Evolutionary conservation across 2,329 filamentous ascomycete species (phyloP).

Genomic region (Talaromyces verruculosus): DNA sequence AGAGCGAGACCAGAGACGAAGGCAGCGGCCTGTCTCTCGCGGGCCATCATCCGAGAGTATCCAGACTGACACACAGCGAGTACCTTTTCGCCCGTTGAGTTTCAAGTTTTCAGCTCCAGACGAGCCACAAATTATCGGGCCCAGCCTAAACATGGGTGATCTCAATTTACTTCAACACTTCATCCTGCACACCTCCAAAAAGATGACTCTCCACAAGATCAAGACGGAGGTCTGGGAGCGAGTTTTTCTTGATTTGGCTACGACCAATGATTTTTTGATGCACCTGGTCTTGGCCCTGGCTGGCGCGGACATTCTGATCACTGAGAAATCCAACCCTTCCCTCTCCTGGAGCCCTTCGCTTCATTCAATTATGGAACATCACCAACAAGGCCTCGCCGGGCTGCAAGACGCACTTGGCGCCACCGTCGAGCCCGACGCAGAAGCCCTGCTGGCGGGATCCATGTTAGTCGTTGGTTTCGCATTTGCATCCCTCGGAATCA

Average conservation of each 20-base stretch:
- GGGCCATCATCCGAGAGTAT: not conserved
- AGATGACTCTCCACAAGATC: not conserved
- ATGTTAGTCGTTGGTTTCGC: slow-evolving; percentile 3
- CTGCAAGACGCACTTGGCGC: not conserved
- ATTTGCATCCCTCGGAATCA: slow-evolving; percentile 11
- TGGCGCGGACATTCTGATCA: not conserved
- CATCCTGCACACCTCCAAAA: slow-evolving; percentile 13
- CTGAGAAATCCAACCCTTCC: not conserved
- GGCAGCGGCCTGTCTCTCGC: not conserved
- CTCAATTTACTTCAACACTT: slow-evolving; percentile 7
- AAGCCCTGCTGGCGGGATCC: slow-evolving; percentile 2
- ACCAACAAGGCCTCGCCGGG: slow-evolving; percentile 3
- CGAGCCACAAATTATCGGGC: not conserved
- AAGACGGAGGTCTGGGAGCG: slow-evolving; percentile 16
- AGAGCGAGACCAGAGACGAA: not conserved
- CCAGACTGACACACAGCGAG: not conserved
- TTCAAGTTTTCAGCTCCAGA: not conserved
- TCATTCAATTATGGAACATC: slow-evolving; percentile 9
- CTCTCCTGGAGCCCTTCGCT: not conserved
- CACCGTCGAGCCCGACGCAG: not conserved
- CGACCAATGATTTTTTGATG: not conserved
- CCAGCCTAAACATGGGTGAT: slow-evolving; percentile 4
- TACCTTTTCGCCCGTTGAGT: not conserved
- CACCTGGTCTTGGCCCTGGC: slow-evolving; percentile 1
- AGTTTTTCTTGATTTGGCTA: slow-evolving; percentile 5